These are phyloP conservation scores for Pleoardoris graminearum DNA, from an alignment of 2,329 filamentous ascomycete species.

Conservation along the genomic window DNA sequence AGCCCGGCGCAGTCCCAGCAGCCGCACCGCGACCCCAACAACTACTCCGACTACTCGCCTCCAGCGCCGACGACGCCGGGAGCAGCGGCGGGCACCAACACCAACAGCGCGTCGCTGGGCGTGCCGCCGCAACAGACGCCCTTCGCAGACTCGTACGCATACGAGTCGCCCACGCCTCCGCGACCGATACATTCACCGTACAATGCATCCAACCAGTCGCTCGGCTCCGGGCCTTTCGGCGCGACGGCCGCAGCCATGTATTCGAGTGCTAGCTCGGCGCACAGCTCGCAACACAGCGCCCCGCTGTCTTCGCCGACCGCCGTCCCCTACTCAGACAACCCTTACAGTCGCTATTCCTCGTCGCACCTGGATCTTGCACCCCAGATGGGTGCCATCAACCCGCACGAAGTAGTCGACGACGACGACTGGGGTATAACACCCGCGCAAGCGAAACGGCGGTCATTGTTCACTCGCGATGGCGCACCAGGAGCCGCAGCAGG, in stretches of 20 bases:
- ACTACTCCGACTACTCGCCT: conserved; percentile 41
- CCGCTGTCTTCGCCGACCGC: conserved; percentile 47
- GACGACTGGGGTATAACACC: conserved; percentile 77
- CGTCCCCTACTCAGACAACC: conserved; percentile 62
- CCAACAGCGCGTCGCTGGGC: conserved; percentile 26
- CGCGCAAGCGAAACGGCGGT: conserved; percentile 57
- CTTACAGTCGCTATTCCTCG: conserved; percentile 64
- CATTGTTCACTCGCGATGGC: conserved; percentile 55
- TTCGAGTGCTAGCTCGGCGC: conserved; percentile 49
- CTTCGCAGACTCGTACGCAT: conserved; percentile 31
- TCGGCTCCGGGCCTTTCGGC: conserved; percentile 39
- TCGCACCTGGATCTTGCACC: conserved; percentile 37
- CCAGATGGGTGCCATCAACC: conserved; percentile 63
- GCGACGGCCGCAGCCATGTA: conserved; percentile 41
- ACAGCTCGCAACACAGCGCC: conserved; percentile 55
- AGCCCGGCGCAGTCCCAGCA: conserved; percentile 27
- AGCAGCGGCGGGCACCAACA: conserved; percentile 55
- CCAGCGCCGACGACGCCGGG: conserved; percentile 60
- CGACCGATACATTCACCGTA: conserved; percentile 36
- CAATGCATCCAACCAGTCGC: conserved; percentile 44
- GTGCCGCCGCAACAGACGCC: conserved; percentile 30
- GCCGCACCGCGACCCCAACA: conserved; percentile 29
- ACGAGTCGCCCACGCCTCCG: conserved; percentile 30
- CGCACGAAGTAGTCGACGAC: conserved; percentile 81
- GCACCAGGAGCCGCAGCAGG: conserved; percentile 48